Conservation (phyloP, 305 asterid species). For the Fraxinus velutina region DNA sequence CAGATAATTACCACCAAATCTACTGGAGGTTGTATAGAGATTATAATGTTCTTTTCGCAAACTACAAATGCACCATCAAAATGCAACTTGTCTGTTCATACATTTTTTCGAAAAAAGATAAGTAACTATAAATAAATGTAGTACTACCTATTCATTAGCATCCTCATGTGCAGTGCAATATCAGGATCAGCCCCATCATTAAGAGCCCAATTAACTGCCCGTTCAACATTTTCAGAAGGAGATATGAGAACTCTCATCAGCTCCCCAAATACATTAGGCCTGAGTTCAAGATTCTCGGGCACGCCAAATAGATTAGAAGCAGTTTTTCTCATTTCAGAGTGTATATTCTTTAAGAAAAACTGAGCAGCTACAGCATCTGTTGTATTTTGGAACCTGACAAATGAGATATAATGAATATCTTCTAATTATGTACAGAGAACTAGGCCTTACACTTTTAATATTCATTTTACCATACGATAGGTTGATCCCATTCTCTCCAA, state of each 20-base stretch:
- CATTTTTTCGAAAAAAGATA: background rate
- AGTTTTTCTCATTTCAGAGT: slow-evolving; percentile 68
- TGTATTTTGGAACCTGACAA: slow-evolving; percentile 81
- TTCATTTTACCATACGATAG: slow-evolving; percentile 74
- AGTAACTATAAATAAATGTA: background rate
- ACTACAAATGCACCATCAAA: background rate
- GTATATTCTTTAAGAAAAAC: slow-evolving; percentile 81
- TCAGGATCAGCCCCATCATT: slow-evolving; percentile 71
- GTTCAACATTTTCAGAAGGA: slow-evolving; percentile 66
- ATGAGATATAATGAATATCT: slow-evolving; percentile 15
- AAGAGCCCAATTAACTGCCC: slow-evolving; percentile 73
- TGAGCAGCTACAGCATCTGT: slow-evolving; percentile 97
- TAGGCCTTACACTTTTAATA: background rate
- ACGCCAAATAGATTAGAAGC: slow-evolving; percentile 74
- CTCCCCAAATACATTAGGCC: slow-evolving; percentile 94
- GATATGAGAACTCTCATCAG: slow-evolving; percentile 77
- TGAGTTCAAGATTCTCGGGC: slow-evolving; percentile 59
- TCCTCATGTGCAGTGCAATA: slow-evolving; percentile 88
- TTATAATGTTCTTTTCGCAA: background rate
- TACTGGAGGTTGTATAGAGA: background rate
- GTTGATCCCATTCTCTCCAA: slow-evolving; percentile 85
- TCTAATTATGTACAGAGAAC: slow-evolving; percentile 8
- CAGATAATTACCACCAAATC: background rate
- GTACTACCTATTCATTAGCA: slow-evolving; percentile 96
- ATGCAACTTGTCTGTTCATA: background rate